phyloP scores from a whole-genome alignment of 106 monocot genomes.

The Chionographis japonica region DNA sequence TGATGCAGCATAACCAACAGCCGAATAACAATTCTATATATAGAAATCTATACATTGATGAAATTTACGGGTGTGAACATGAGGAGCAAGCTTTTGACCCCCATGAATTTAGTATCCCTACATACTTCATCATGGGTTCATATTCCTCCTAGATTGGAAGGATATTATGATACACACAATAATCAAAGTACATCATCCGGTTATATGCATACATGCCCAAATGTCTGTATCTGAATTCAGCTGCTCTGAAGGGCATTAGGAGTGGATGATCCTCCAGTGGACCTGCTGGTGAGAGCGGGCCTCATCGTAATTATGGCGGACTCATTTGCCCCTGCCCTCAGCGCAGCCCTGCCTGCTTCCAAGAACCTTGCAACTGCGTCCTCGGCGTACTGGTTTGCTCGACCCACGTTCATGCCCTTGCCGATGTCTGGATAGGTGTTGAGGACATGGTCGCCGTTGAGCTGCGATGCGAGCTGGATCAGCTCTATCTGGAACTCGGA shows the following conservation, averaged over 20 bases:
- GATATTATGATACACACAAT: too few relatives aligned
- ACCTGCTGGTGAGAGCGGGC: constrained; percentile 83
- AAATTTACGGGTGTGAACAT: too few relatives aligned
- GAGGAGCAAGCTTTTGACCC: too few relatives aligned
- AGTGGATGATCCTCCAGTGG: not conserved
- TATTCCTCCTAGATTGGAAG: too few relatives aligned
- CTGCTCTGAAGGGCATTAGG: constrained; percentile 15
- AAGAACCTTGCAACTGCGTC: constrained; percentile 91
- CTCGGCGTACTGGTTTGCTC: constrained; percentile 81
- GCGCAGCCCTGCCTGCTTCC: constrained; percentile 84
- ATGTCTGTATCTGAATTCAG: not conserved
- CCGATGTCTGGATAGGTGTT: constrained; percentile 86
- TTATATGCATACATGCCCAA: too few relatives aligned
- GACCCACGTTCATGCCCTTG: constrained; percentile 57
- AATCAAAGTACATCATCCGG: not conserved
- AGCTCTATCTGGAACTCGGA: constrained; percentile 88
- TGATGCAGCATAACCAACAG: too few relatives aligned
- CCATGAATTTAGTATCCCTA: too few relatives aligned
- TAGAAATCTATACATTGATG: too few relatives aligned
- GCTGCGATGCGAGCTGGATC: constrained; percentile 94
- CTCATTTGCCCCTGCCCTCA: constrained; percentile 85
- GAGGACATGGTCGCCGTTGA: constrained; percentile 86
- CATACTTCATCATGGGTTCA: too few relatives aligned
- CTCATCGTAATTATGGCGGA: constrained; percentile 77
- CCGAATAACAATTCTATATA: too few relatives aligned